These are phyloP conservation scores for Pythium periplocum DNA, from an alignment of 352 stramenopile genomes.

Conservation along the genomic window DNA sequence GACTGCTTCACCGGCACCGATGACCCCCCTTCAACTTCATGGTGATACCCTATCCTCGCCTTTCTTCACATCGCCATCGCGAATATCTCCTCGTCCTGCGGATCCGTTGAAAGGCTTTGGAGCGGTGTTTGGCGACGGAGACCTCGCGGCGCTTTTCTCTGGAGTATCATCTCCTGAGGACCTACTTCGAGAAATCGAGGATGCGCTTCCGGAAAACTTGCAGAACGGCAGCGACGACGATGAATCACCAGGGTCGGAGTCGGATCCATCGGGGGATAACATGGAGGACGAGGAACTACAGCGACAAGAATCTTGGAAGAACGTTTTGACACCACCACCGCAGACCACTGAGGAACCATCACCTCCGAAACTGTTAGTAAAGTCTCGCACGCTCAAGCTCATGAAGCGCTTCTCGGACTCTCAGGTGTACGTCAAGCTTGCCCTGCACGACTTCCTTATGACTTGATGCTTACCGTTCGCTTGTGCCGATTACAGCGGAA, in stretches of 20 bases:
- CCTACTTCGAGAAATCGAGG: conserved; percentile 66
- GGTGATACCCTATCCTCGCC: neutral
- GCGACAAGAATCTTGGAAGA: conserved; percentile 19
- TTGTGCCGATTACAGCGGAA: neutral
- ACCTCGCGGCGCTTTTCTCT: conserved; percentile 28
- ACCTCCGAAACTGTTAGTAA: conserved; percentile 2
- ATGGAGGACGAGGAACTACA: conserved; percentile 52
- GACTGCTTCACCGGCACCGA: neutral
- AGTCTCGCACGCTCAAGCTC: conserved; percentile 14
- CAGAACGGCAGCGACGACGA: conserved; percentile 39
- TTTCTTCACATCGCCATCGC: neutral
- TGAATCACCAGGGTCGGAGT: conserved; percentile 56
- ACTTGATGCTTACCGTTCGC: neutral
- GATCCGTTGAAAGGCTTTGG: conserved; percentile 3
- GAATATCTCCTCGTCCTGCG: neutral
- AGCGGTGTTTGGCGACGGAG: conserved; percentile 13
- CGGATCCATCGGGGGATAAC: conserved; percentile 66
- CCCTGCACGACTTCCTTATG: neutral
- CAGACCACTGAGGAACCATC: neutral
- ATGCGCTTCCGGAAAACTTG: conserved; percentile 42
- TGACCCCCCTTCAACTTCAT: neutral
- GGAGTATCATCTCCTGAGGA: conserved; percentile 35
- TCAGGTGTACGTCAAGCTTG: conserved; percentile 15
- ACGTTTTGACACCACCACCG: conserved; percentile 2
- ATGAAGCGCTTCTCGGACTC: conserved; percentile 26